Evolutionary conservation across 2,329 filamentous ascomycete genomes (phyloP), one percentile per base, ranked within the genome.

Genomic region (Westerdykella aurantiaca): DNA sequence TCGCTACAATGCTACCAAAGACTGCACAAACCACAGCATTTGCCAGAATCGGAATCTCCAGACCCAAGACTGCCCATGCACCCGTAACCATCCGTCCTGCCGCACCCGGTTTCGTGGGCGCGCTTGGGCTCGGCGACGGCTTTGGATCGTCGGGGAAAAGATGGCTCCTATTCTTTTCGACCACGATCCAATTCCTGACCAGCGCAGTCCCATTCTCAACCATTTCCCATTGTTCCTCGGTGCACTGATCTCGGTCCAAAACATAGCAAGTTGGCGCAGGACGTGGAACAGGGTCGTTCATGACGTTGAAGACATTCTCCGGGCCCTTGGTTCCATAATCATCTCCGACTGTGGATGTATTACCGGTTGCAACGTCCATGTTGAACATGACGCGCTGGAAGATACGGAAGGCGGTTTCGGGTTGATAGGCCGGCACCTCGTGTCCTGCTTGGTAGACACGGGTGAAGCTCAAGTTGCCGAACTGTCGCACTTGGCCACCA

Each of bases 401-500:
- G 46, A 79, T 69, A 4, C 68, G 71, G 55, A 74, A 78, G 0
- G 71, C 71, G 0, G 77, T 76, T 52, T 79, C 60, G 7, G 65
- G 60, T n/a, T 67, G 63, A 37, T 66, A 66, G 18, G 71, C 73
- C 0, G 75, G 73, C 1, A 77, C 69, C 42, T 75, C 69, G 50
- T 79, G 77, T 3, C 75, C 76, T 1, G 76, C 69, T 51, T 77
- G 68, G 54, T 75, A 79, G 43, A 78, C 68, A 12, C 74, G 68
- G 5, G 68, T 69, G 56, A 77, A 78, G 29, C 66, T 72, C 6
- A 79, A 61, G 44, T 90, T 90, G 10, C 84, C 86, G 55, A 80
- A 86, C 63, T 93, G 86, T 4, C 86, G 78, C 0, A 88, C 86
- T 44, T 80, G 78, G 16, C 87, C 88, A 41, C 80, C 86, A 58